Evolutionary conservation across 768 basidiomycete species (phyloP).

Genomic region (Suillus subalutaceus): DNA sequence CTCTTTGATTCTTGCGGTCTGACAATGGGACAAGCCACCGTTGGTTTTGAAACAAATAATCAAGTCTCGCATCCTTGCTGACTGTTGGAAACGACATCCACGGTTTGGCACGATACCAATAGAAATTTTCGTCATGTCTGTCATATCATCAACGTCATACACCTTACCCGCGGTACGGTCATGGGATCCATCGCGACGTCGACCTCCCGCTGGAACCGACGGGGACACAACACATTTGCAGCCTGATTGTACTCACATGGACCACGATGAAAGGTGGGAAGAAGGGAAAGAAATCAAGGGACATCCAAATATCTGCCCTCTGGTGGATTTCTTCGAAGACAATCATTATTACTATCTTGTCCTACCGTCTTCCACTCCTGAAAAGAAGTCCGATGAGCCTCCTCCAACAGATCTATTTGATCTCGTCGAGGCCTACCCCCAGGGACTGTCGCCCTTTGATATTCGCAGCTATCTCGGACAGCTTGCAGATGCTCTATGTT

Average conservation of each 20-base stretch:
- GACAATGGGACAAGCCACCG: constrained; percentile 58
- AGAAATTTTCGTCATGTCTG: constrained; percentile 94
- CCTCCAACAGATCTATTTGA: constrained; percentile 89
- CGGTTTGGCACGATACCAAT: constrained; percentile 96
- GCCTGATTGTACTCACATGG: neutral
- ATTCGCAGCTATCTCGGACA: constrained; percentile 89
- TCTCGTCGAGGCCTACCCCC: constrained; percentile 86
- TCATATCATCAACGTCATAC: constrained; percentile 81
- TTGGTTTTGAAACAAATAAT: constrained; percentile 98
- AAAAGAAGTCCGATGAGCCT: constrained; percentile 52
- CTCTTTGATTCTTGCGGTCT: constrained; percentile 23
- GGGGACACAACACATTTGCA: constrained; percentile 1
- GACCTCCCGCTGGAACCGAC: constrained; percentile 25
- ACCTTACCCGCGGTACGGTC: constrained; percentile 77
- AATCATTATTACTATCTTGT: constrained; percentile 95
- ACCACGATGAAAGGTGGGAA: constrained; percentile 52
- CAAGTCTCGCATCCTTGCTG: constrained; percentile 96
- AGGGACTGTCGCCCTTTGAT: constrained; percentile 75
- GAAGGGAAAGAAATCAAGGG: constrained; percentile 77
- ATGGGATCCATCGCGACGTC: constrained; percentile 74
- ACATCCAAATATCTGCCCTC: constrained; percentile 93
- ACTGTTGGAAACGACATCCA: constrained; percentile 99
- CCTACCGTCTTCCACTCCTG: constrained; percentile 74
- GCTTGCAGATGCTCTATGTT: constrained; percentile 87
- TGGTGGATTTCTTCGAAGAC: constrained; percentile 97